Base-by-base conservation (phyloP, 225 moss, liverwort and hornwort species). In the Sphagnum contortum region DNA sequence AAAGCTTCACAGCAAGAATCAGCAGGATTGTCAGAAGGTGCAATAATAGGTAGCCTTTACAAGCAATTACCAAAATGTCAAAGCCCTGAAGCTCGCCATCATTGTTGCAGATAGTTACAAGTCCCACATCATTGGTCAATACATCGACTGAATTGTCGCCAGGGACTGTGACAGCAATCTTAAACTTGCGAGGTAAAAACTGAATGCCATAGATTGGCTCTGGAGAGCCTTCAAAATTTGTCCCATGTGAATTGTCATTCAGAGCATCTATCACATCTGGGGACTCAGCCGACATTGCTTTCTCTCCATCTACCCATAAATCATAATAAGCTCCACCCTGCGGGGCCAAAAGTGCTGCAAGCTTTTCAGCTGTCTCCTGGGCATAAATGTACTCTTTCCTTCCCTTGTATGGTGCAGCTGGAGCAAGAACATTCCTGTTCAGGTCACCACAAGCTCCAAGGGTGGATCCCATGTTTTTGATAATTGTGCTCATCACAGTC, bases 261-360 rank as follows among this genome's bases (percentile, higher is more conserved):
- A 89, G 83, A 13, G 94, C 94, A 61, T 83, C 73, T 5, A 74
- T 84, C 48, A 94, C 94, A 68, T 94, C 94, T 46, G 83, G 75
- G 3, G 84, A 55, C 9, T 93, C 94, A 60, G 89, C 87, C 2
- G 81, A 79, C 74, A 77, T 70, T 55, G 87, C 77, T 74, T 92
- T 92, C 65, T 95, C 95, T 3, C 95, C 95, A 51, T 95, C 86
- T 3, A 95, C 80, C 95, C 92, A 95, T 55, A 95, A 63, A 59
- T 95, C 95, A 59, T 78, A 91, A 66, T 95, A 95, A 3, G 95
- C 88, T 50, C 95, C 95, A n/a, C 82, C 95, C 61, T 95, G 95
- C 3, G 95, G 95, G 57, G 92, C 78, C 72, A 95, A 72, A 49
- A 95, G 77, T 62, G 73, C 62, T 49, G 92, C 95, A 29, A 84